Evolutionary conservation across 768 basidiomycete species (phyloP).

Genomic region (Mycena filopes): DNA sequence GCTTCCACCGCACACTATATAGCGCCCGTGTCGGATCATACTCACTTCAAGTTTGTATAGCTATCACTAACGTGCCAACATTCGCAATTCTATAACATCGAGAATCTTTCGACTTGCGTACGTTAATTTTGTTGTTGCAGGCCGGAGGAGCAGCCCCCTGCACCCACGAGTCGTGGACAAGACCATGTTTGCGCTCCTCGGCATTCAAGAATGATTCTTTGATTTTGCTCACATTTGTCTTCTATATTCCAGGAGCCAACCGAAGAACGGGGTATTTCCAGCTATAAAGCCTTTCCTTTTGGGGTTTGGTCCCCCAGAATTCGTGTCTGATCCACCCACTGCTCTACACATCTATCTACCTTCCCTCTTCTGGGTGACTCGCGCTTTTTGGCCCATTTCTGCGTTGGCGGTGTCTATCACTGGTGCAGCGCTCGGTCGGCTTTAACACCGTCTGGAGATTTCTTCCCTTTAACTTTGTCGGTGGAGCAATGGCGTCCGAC

Average conservation of each 20-base stretch:
- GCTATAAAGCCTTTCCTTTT: conserved; percentile 31
- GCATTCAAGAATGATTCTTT: conserved; percentile 12
- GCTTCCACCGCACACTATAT: background rate
- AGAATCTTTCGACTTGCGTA: conserved; percentile 27
- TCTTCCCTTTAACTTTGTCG: background rate
- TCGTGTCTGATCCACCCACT: conserved; percentile 27
- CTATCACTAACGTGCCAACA: conserved; percentile 7
- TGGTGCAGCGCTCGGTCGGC: background rate
- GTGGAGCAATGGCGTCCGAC: conserved; percentile 30
- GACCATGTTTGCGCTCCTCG: conserved; percentile 29
- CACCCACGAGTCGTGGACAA: conserved; percentile 21
- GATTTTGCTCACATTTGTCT: conserved; percentile 26
- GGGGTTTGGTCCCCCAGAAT: conserved; percentile 26
- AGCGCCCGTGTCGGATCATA: conserved; percentile 23
- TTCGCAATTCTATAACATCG: conserved; percentile 12
- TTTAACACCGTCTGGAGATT: conserved; percentile 6
- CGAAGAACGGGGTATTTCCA: conserved; percentile 14
- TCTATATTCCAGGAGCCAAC: conserved; percentile 28
- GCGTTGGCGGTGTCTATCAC: conserved; percentile 23
- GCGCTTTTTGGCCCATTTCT: background rate
- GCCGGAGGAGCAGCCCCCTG: conserved; percentile 24
- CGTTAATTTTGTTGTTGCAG: conserved; percentile 20
- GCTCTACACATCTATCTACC: conserved; percentile 13
- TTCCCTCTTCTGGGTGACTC: conserved; percentile 25
- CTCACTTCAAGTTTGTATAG: conserved; percentile 25